Percentiles rank a stretch among this genome's conserved stretches.
Conservation (phyloP, 768 basidiomycete species). For the Botryobasidium botryosum region DNA sequence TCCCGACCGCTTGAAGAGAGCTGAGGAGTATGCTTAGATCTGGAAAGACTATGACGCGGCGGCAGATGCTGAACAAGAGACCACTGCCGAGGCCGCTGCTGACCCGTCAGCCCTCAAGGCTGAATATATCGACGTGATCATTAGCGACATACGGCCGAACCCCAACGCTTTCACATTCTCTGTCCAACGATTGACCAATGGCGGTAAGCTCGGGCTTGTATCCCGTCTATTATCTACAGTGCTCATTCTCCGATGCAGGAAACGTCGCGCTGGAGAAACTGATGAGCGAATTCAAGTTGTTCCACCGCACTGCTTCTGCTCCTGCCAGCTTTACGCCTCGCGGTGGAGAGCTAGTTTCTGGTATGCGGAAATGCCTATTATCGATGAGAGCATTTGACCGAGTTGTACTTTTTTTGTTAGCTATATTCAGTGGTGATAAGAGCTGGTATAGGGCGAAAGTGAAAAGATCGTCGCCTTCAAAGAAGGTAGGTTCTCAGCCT, state of each 20-base stretch:
- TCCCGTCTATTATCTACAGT: neutral
- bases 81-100: constrained; percentile 28
- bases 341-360: constrained; percentile 80
- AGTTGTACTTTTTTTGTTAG: neutral
- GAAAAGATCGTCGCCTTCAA: constrained; percentile 65
- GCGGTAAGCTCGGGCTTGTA: constrained; percentile 34
- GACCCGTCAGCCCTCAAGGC: constrained; percentile 47
- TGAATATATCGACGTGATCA: constrained; percentile 83
- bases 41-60: constrained; percentile 65
- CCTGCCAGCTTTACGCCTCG: constrained; percentile 59
- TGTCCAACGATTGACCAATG: constrained; percentile 81
- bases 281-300: constrained; percentile 83
- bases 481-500: constrained; percentile 33
- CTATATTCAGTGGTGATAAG: constrained; percentile 36
- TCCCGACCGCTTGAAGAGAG: neutral
- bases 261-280: constrained; percentile 84
- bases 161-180: constrained; percentile 78
- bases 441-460: constrained; percentile 94
- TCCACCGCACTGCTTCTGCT: constrained; percentile 51
- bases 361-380: constrained; percentile 31
- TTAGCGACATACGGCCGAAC: constrained; percentile 65
- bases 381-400: neutral
- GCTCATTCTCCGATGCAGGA: constrained; percentile 28
- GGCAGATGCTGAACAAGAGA: constrained; percentile 25
- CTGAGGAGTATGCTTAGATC: constrained; percentile 32